These are phyloP conservation scores for Xylaria sp. DNA, from an alignment of 2,329 filamentous ascomycete species.

Conservation along the genomic window DNA sequence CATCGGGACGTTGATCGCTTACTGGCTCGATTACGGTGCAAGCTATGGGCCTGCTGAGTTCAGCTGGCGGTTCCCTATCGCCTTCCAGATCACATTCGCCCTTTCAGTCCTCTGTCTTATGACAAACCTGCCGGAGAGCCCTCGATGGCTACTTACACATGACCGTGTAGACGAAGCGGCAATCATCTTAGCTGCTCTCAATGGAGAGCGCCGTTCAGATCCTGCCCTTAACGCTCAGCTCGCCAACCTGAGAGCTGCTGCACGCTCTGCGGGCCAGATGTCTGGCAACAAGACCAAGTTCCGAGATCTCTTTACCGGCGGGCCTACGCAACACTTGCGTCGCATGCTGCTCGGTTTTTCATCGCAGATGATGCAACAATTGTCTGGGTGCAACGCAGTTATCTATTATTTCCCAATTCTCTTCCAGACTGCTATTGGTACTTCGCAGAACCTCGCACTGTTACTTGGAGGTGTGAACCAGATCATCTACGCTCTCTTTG, in stretches of 20 bases:
- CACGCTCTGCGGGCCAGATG: conserved; percentile 48
- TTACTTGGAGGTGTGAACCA: conserved; percentile 56
- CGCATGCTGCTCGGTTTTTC: conserved; percentile 69
- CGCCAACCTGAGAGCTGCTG: conserved; percentile 54
- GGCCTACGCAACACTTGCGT: conserved; percentile 72
- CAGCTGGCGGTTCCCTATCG: conserved; percentile 55
- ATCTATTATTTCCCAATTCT: conserved; percentile 70
- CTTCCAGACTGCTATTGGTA: conserved; percentile 59
- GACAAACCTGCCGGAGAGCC: conserved; percentile 63
- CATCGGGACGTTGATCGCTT: conserved; percentile 56
- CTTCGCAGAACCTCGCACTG: conserved; percentile 58
- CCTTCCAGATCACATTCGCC: conserved; percentile 58
- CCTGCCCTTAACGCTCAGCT: conserved; percentile 59
- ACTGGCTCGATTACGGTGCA: conserved; percentile 57
- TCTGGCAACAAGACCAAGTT: conserved; percentile 47
- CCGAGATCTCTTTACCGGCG: conserved; percentile 65
- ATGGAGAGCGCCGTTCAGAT: conserved; percentile 61
- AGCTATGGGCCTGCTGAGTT: conserved; percentile 50
- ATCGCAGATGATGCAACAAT: conserved; percentile 71
- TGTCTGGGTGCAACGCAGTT: conserved; percentile 68
- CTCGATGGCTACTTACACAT: conserved; percentile 60
- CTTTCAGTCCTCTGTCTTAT: conserved; percentile 55
- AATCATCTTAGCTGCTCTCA: conserved; percentile 62
- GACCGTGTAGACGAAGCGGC: conserved; percentile 64
- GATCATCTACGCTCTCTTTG: conserved; percentile 51